These are phyloP conservation scores for Populus deltoides DNA, from an alignment of 345 rosid genomes.

Conservation along the genomic window DNA sequence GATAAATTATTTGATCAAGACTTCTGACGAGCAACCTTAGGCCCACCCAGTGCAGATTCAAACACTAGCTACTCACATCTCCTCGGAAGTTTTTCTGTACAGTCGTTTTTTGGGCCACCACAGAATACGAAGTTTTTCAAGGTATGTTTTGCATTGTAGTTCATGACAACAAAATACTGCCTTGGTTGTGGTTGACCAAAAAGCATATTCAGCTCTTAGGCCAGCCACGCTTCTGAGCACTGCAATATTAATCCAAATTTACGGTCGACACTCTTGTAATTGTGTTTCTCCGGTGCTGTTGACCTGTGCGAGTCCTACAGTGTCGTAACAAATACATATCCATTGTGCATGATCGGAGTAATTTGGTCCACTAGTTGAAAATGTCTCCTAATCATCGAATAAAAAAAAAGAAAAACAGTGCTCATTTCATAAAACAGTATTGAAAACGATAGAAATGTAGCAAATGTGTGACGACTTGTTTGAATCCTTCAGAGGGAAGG, in stretches of 20 bases:
- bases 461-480: not conserved
- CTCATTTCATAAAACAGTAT: not conserved
- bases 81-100: not conserved
- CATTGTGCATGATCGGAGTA: too few relatives aligned
- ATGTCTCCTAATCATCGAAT: too few relatives aligned
- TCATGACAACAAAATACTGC: not conserved
- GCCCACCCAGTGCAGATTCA: constrained; percentile 4
- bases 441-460: not conserved
- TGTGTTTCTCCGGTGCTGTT: not conserved
- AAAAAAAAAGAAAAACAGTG: too few relatives aligned
- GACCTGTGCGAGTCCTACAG: not conserved
- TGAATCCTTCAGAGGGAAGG: not conserved
- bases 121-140: not conserved
- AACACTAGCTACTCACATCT: not conserved
- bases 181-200: not conserved
- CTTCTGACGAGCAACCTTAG: constrained; percentile 2
- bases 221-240: not conserved
- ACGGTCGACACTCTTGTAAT: not conserved
- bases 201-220: not conserved
- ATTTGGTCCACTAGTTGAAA: too few relatives aligned
- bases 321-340: too few relatives aligned
- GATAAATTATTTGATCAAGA: not conserved
- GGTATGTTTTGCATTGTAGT: not conserved
- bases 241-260: not conserved
- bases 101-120: not conserved